Evolutionary conservation across 768 basidiomycete genomes (phyloP).

Genomic region (Naganishia randhawae): DNA sequence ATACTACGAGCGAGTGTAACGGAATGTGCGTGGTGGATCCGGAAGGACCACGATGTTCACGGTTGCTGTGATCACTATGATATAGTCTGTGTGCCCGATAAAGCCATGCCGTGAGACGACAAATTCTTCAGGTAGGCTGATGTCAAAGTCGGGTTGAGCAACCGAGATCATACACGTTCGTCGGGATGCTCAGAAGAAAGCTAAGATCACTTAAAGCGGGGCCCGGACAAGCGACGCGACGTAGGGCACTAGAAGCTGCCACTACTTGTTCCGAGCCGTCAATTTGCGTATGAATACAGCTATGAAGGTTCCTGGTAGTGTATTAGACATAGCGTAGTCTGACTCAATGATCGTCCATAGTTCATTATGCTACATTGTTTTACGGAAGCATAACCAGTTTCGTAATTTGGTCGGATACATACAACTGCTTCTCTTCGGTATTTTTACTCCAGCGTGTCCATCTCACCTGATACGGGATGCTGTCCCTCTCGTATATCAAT

Average conservation of each 20-base stretch:
- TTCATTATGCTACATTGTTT: too few species aligned
- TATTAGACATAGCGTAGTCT: too few species aligned
- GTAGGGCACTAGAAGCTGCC: too few species aligned
- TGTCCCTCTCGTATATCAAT: background rate
- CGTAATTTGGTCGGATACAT: too few species aligned
- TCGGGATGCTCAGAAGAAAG: background rate
- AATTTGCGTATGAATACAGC: too few species aligned
- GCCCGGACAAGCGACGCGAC: background rate
- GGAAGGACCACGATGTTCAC: background rate
- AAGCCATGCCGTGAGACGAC: background rate
- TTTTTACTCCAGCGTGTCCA: slow-evolving; percentile 16
- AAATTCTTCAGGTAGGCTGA: background rate
- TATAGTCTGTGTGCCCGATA: background rate
- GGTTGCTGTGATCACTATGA: background rate
- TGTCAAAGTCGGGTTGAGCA: background rate
- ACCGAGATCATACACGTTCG: slow-evolving; percentile 19
- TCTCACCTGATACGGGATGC: background rate
- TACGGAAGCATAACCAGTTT: background rate
- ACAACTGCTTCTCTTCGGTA: too few species aligned
- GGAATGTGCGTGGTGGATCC: background rate
- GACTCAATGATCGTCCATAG: too few species aligned
- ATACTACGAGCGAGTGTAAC: background rate
- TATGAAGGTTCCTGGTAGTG: too few species aligned
- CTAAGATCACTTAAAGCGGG: background rate
- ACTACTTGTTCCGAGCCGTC: too few species aligned